Conservation (phyloP, 306 rosid genomes). For the Fragaria iinumae region DNA sequence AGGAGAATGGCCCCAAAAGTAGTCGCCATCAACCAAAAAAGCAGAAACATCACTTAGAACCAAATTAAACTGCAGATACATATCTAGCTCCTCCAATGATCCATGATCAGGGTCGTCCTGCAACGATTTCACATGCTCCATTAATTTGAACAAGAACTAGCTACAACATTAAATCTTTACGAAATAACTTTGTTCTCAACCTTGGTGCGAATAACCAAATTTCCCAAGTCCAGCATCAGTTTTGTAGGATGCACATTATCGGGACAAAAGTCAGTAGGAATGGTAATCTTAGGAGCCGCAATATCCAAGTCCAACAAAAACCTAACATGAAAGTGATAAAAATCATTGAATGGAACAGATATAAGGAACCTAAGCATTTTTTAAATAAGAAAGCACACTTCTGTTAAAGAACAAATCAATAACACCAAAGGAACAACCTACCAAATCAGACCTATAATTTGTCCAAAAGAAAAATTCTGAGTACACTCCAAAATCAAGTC, state of each 20-base stretch:
- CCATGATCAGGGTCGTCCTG: slow-evolving; percentile 64
- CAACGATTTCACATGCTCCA: slow-evolving; percentile 24
- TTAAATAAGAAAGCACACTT: background rate
- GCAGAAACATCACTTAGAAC: slow-evolving; percentile 91
- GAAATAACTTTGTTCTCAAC: slow-evolving; percentile 33
- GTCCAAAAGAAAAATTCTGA: background rate
- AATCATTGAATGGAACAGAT: slow-evolving; percentile 20
- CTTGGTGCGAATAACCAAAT: slow-evolving; percentile 77
- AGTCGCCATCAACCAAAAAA: slow-evolving; percentile 92
- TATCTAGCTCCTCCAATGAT: slow-evolving; percentile 55
- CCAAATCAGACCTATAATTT: background rate
- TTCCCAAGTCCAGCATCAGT: slow-evolving; percentile 91
- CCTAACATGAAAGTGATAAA: slow-evolving; percentile 45
- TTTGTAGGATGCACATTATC: slow-evolving; percentile 70
- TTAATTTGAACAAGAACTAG: slow-evolving; percentile 14
- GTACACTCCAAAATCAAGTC: background rate
- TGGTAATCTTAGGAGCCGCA: slow-evolving; percentile 96
- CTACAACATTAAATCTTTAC: slow-evolving; percentile 7
- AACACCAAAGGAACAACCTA: background rate
- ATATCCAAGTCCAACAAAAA: slow-evolving; percentile 91
- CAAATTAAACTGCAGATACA: slow-evolving; percentile 88
- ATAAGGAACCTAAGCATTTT: background rate
- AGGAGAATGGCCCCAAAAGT: slow-evolving; percentile 64
- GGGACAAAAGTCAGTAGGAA: slow-evolving; percentile 87
- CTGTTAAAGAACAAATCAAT: background rate